phyloP scores from a whole-genome alignment of 495 filamentous ascomycete genomes.

The Penicillium lividum region DNA sequence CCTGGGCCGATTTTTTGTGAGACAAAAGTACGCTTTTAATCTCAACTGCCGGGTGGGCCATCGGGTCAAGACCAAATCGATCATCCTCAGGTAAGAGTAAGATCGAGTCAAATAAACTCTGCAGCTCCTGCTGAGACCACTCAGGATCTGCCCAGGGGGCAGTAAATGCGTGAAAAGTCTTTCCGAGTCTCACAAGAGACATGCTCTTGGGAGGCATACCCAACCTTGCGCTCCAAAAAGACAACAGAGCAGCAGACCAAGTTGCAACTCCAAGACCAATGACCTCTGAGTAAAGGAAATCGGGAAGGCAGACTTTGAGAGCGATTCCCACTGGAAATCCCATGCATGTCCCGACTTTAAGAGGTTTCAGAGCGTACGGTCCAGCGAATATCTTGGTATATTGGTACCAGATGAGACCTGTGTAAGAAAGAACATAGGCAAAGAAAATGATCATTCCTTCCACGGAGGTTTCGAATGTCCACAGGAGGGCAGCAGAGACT shows the following conservation, averaged over 20 bases:
- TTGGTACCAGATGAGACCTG: constrained; percentile 60
- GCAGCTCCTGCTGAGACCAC: constrained; percentile 55
- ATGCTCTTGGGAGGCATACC: constrained; percentile 45
- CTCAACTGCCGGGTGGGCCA: constrained; percentile 49
- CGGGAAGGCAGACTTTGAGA: constrained; percentile 35
- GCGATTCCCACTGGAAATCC: constrained; percentile 52
- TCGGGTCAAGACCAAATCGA: constrained; percentile 39
- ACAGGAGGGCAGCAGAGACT: constrained; percentile 51
- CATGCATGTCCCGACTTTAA: constrained; percentile 45
- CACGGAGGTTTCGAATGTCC: constrained; percentile 48
- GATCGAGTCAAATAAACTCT: constrained; percentile 44
- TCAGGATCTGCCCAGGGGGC: constrained; percentile 48
- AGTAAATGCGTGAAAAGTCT: constrained; percentile 45
- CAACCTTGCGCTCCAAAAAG: constrained; percentile 46
- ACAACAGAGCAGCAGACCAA: constrained; percentile 55
- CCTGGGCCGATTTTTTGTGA: constrained; percentile 31
- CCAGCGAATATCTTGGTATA: constrained; percentile 63
- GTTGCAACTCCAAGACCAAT: constrained; percentile 53
- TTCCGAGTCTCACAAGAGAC: constrained; percentile 40
- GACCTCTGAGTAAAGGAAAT: constrained; percentile 49
- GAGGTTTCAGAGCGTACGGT: constrained; percentile 52
- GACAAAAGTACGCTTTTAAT: constrained; percentile 45
- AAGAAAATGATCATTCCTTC: constrained; percentile 53
- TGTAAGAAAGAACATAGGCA: constrained; percentile 55
- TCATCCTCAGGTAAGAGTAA: constrained; percentile 30